Percentiles rank a stretch among this genome's conserved stretches.
Conservation (phyloP, 495 filamentous ascomycete genomes). For the Elaphomyces granulatus region DNA sequence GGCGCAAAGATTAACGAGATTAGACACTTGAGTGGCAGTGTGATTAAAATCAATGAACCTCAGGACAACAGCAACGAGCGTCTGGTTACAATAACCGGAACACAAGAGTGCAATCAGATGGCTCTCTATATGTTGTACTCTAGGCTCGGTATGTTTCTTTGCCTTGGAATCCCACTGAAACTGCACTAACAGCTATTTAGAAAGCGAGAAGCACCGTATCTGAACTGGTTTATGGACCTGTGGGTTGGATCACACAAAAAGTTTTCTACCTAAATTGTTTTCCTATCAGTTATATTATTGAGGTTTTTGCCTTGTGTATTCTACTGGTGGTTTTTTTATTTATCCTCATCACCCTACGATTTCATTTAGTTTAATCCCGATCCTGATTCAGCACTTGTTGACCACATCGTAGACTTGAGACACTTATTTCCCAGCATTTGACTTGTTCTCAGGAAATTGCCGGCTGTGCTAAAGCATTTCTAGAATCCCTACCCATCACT, state of each 20-base stretch:
- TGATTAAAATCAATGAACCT: slow-evolving; percentile 99
- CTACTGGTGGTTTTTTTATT: slow-evolving; percentile 22
- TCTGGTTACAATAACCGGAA: slow-evolving; percentile 93
- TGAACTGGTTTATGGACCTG: slow-evolving; percentile 14
- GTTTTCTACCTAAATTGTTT: slow-evolving; percentile 4
- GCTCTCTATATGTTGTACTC: slow-evolving; percentile 98
- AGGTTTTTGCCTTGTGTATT: slow-evolving; percentile 27
- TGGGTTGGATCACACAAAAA: slow-evolving; percentile 3
- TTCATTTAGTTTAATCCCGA: neutral
- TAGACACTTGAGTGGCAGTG: slow-evolving; percentile 86
- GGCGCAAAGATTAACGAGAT: slow-evolving; percentile 99
- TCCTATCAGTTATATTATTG: slow-evolving; percentile 6
- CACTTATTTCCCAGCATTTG: too few relatives aligned
- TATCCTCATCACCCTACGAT: slow-evolving; percentile 6
- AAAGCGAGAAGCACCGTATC: slow-evolving; percentile 73
- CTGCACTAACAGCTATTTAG: slow-evolving; percentile 32
- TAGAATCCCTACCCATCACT: too few relatives aligned
- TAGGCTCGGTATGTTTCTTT: slow-evolving; percentile 65
- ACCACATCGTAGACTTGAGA: too few relatives aligned
- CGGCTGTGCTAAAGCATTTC: too few relatives aligned
- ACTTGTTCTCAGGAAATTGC: too few relatives aligned
- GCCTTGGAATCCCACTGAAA: slow-evolving; percentile 10
- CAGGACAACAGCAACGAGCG: slow-evolving; percentile 98
- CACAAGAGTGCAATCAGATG: slow-evolving; percentile 97
- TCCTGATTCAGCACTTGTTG: neutral